Conservation (phyloP, 768 basidiomycete species). For the Mycena latifolia region DNA sequence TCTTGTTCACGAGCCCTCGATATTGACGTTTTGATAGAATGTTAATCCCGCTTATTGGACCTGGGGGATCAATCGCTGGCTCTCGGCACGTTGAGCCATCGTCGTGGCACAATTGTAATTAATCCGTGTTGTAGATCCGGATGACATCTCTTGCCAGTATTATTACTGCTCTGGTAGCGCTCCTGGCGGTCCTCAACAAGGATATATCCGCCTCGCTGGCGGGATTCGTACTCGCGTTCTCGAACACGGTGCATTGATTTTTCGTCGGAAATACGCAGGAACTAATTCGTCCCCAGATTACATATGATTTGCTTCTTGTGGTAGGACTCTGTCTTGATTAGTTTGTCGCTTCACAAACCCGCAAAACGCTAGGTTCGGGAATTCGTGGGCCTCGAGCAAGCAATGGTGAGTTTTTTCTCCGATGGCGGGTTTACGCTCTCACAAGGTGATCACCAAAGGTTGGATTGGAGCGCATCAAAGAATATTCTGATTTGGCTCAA, state of each 20-base stretch:
- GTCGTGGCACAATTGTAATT: constrained; percentile 43
- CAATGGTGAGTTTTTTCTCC: constrained; percentile 74
- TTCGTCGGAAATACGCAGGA: too few species aligned
- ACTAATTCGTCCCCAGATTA: constrained; percentile 53
- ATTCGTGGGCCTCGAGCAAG: constrained; percentile 93
- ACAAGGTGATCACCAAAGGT: too few species aligned
- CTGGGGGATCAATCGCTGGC: constrained; percentile 95
- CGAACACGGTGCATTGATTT: constrained; percentile 62
- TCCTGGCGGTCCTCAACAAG: constrained; percentile 76
- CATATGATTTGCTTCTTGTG: constrained; percentile 77
- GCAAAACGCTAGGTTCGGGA: constrained; percentile 65
- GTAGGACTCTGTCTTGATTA: constrained; percentile 57
- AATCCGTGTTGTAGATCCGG: constrained; percentile 66
- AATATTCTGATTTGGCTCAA: constrained; percentile 82
- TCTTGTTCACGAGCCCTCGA: constrained; percentile 65
- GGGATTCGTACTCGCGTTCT: constrained; percentile 90
- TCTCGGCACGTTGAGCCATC: constrained; percentile 72
- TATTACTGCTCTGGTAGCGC: constrained; percentile 75
- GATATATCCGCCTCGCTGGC: constrained; percentile 84
- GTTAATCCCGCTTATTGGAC: constrained; percentile 90
- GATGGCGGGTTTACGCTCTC: constrained; percentile 86
- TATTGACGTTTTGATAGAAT: constrained; percentile 46
- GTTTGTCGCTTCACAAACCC: too few species aligned
- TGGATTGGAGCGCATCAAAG: constrained; percentile 91
- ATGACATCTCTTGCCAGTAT: constrained; percentile 85